phyloP scores from a whole-genome alignment of 169 alveolate species.

The Eimeria necatrix region DNA sequence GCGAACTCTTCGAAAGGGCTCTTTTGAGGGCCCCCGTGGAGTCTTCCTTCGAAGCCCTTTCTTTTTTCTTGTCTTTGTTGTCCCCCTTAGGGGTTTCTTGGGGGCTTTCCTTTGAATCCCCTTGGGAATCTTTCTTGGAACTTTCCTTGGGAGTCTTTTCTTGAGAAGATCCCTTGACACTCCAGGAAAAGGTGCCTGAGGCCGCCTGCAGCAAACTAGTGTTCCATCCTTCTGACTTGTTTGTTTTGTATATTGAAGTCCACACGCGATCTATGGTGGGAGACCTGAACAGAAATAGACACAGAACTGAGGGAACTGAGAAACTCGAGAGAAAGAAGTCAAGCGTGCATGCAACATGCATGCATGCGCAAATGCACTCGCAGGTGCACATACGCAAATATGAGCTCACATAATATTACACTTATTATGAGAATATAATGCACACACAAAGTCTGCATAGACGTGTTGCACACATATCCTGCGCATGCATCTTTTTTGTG shows the following conservation, averaged over 20 bases:
- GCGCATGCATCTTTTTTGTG: too few relatives aligned
- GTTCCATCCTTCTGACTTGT: background rate
- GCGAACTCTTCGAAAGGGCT: background rate
- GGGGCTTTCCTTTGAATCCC: background rate
- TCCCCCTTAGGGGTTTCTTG: background rate
- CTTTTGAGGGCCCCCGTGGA: slow-evolving; percentile 5
- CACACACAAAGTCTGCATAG: too few relatives aligned
- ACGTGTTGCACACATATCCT: too few relatives aligned
- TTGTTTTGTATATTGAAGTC: background rate
- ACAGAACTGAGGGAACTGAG: background rate
- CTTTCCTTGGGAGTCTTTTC: background rate
- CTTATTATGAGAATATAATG: too few relatives aligned
- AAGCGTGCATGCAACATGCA: too few relatives aligned
- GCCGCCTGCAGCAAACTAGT: background rate
- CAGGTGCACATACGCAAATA: too few relatives aligned
- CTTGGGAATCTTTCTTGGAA: background rate
- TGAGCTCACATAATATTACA: too few relatives aligned
- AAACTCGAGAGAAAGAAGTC: background rate
- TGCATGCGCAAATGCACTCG: too few relatives aligned
- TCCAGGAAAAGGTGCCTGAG: background rate
- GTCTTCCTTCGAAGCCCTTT: background rate
- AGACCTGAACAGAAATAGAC: background rate
- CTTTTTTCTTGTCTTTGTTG: background rate
- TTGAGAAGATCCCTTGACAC: background rate
- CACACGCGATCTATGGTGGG: background rate